A percentile compares a stretch with the other conserved stretches of the same genome.
phyloP scores from a whole-genome alignment of 1,139 yeast species.

The Sugiyamaella paludigena region DNA sequence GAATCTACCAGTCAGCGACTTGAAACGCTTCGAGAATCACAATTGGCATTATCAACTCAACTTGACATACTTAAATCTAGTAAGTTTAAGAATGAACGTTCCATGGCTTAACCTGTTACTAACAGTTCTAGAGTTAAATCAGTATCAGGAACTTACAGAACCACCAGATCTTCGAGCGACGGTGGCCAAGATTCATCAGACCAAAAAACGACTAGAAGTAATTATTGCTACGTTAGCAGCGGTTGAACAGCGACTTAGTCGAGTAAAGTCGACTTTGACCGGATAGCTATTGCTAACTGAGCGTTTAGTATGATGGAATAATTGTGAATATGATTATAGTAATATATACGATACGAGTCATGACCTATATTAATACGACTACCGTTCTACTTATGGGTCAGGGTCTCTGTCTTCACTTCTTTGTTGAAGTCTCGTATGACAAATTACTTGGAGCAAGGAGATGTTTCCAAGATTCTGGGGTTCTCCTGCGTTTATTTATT shows the following conservation, averaged over 20 bases:
- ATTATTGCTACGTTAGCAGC: slow-evolving; percentile 22
- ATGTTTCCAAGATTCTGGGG: too few relatives aligned
- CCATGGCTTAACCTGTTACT: not conserved
- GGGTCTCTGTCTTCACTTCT: too few relatives aligned
- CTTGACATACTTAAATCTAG: slow-evolving; percentile 27
- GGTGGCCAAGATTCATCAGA: slow-evolving; percentile 21
- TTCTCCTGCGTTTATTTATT: too few relatives aligned
- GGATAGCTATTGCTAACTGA: not conserved
- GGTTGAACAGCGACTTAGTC: slow-evolving; percentile 24
- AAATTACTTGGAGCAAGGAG: too few relatives aligned
- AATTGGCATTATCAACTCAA: slow-evolving; percentile 28
- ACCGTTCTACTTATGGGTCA: too few relatives aligned
- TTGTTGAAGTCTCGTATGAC: too few relatives aligned
- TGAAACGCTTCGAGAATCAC: slow-evolving; percentile 31
- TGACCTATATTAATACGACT: too few relatives aligned
- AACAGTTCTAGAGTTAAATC: slow-evolving; percentile 22
- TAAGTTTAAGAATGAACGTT: slow-evolving; percentile 13
- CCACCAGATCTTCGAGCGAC: slow-evolving; percentile 26
- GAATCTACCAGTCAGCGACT: slow-evolving; percentile 31
- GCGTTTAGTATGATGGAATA: too few relatives aligned
- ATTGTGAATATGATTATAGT: too few relatives aligned
- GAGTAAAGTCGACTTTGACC: slow-evolving; percentile 17
- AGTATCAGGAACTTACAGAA: slow-evolving; percentile 22
- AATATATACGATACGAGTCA: too few relatives aligned
- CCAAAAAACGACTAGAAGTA: slow-evolving; percentile 24